Evolutionary conservation across 257 asterid genomes (phyloP).

Genomic region (Catharanthus roseus): DNA sequence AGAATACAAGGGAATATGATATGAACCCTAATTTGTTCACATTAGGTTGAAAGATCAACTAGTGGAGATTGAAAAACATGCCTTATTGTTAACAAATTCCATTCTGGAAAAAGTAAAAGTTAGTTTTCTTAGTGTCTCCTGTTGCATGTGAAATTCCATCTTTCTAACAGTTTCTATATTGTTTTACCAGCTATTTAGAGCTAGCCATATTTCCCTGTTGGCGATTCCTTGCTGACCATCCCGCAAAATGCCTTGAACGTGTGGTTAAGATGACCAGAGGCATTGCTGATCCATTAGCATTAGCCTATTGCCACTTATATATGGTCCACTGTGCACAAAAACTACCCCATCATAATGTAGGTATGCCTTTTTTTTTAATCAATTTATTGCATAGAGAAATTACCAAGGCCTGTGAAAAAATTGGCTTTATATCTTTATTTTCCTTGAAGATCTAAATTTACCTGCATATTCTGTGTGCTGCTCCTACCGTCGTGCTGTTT

Average conservation of each 20-base stretch:
- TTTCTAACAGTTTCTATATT: neutral
- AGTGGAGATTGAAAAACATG: neutral
- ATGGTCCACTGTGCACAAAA: constrained; percentile 71
- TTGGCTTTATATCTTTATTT: neutral
- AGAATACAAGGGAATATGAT: neutral
- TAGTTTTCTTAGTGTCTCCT: neutral
- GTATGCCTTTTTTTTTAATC: constrained; percentile 33
- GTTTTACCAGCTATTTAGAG: constrained; percentile 68
- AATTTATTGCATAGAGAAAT: neutral
- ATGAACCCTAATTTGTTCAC: neutral
- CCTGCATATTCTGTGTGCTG: neutral
- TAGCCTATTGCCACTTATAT: constrained; percentile 74
- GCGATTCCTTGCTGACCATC: constrained; percentile 62
- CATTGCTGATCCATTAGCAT: constrained; percentile 77
- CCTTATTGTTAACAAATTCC: neutral
- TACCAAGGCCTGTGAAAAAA: too few species aligned
- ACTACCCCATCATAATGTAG: constrained; percentile 45
- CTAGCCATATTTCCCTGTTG: constrained; percentile 74
- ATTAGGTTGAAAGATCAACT: neutral
- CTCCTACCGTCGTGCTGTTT: neutral
- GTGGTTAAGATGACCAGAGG: constrained; percentile 81
- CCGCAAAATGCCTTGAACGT: constrained; percentile 55
- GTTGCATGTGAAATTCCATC: neutral
- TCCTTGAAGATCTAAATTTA: neutral
- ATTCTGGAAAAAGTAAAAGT: neutral